Base-by-base conservation (phyloP, 179 eudicot genomes). In the Silene coronaria region DNA sequence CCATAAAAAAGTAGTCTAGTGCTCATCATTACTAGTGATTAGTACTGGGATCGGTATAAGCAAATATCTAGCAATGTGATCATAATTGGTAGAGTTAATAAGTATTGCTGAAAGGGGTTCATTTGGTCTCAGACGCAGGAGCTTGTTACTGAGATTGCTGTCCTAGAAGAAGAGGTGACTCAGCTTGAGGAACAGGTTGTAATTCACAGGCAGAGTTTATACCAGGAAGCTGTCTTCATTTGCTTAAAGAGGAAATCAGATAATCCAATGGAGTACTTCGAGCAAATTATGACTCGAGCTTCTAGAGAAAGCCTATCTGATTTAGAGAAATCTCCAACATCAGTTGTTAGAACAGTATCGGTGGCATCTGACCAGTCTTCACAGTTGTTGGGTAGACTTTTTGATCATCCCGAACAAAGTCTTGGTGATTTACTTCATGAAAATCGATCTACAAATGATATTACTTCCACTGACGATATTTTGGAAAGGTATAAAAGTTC, bases 61-160 rank as follows among this genome's bases (percentile, higher is more conserved):
- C 51, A 3, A 45, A 45, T 12, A 12, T 12, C 51, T 45, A 45
- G 51, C 51, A 11, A 45, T 12, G 51, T 45, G 51, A 45, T 45
- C 16, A 12, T 45, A 45, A 10, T 45, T 45, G 51, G 16, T 45
- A 45, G 51, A 45, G 51, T 45, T 45, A 45, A 3, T 45, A 11
- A 45, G 51, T 45, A 45, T 7, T 45, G 51, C 51, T 45, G 51
- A 45, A 45, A 11, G 3, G 67, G 11, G 7, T 30, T 66, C 8
- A 2, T 67, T 57, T 75, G n/a, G 62, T 76, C 19, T 34, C 84
- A 85, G 87, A 82, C 87, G 36, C 82, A 75, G 79, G 85, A 85
- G 80, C 80, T 85, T 48, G 85, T 85, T 62, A 85, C 85, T 34
- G 87, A 85, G 63, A 82, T 85, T 51, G 82, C 87, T 36, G 86